Conservation (phyloP, 768 basidiomycete species). For the Nevesoporus exiguus region DNA sequence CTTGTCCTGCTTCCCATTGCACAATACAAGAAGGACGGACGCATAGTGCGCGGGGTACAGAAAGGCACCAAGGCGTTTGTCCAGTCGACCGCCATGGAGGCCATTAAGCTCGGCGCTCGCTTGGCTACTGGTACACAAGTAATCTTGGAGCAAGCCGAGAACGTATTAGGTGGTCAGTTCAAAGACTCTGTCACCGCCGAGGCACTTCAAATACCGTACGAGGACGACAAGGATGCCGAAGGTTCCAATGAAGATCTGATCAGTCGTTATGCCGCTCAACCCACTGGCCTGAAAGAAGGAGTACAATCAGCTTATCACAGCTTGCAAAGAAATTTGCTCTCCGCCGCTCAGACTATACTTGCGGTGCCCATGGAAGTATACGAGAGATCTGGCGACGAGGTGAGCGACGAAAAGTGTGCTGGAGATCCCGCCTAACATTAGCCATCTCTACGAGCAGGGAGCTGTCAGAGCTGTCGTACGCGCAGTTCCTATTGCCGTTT, state of each 20-base stretch:
- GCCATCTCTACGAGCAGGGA: conserved; percentile 49
- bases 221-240: conserved; percentile 31
- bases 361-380: conserved; percentile 99
- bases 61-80: conserved; percentile 92
- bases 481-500: conserved; percentile 94
- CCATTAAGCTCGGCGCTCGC: conserved; percentile 89
- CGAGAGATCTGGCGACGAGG: conserved; percentile 90
- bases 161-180: conserved; percentile 80
- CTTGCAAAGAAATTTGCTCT: conserved; percentile 79
- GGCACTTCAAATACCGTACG: conserved; percentile 48
- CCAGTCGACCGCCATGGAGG: conserved; percentile 92
- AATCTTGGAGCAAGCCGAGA: conserved; percentile 93
- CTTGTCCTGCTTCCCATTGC: conserved; percentile 93
- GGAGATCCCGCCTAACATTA: neutral
- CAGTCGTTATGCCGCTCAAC: conserved; percentile 93
- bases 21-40: conserved; percentile 96
- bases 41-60: conserved; percentile 88
- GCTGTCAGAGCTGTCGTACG: conserved; percentile 92
- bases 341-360: conserved; percentile 96
- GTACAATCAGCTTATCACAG: conserved; percentile 90
- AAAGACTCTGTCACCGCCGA: conserved; percentile 63
- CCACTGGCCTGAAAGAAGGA: conserved; percentile 78
- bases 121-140: conserved; percentile 98
- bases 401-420: conserved; percentile 31
- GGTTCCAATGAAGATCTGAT: conserved; percentile 53